Conservation (phyloP, 2,329 filamentous ascomycete species). For the Verticillium longisporum region DNA sequence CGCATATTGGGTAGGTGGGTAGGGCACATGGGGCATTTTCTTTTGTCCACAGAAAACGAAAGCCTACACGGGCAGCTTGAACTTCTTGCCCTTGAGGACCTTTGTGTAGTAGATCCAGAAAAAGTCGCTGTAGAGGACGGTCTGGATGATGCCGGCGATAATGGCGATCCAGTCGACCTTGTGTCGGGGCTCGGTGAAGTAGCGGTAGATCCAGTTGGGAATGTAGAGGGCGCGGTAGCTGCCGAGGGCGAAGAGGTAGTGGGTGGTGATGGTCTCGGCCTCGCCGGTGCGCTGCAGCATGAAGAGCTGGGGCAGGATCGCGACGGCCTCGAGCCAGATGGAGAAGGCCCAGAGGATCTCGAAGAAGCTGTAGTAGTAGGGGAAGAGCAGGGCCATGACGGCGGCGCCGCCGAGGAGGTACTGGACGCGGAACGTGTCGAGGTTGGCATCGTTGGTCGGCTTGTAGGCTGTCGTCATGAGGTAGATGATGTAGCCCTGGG, state of each 20-base stretch:
- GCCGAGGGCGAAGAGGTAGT: slow-evolving; percentile 92
- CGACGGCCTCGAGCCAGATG: slow-evolving; percentile 96
- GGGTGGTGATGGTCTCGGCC: slow-evolving; percentile 98
- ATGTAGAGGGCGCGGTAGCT: slow-evolving; percentile 93
- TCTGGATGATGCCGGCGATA: slow-evolving; percentile 85
- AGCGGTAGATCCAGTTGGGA: slow-evolving; percentile 96
- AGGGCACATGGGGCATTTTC: no score
- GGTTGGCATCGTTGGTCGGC: slow-evolving; percentile 92
- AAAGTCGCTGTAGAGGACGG: slow-evolving; percentile 94
- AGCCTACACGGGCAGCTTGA: slow-evolving; percentile 70
- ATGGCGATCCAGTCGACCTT: slow-evolving; percentile 81
- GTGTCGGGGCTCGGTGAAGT: slow-evolving; percentile 65
- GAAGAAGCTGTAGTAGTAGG: slow-evolving; percentile 72
- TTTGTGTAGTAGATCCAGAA: slow-evolving; percentile 99
- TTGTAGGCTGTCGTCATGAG: slow-evolving; percentile 98
- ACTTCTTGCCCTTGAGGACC: slow-evolving; percentile 83
- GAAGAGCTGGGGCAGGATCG: slow-evolving; percentile 94
- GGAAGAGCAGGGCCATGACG: slow-evolving; percentile 73
- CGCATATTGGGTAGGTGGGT: no score
- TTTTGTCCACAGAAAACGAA: no score
- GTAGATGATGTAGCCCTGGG: slow-evolving; percentile 91
- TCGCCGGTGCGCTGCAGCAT: slow-evolving; percentile 97
- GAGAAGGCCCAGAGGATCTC: slow-evolving; percentile 97
- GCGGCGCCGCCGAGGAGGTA: slow-evolving; percentile 82
- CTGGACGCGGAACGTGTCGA: slow-evolving; percentile 95